Evolutionary conservation across 352 stramenopile genomes (phyloP).

Genomic region (Phytophthora sojae): DNA sequence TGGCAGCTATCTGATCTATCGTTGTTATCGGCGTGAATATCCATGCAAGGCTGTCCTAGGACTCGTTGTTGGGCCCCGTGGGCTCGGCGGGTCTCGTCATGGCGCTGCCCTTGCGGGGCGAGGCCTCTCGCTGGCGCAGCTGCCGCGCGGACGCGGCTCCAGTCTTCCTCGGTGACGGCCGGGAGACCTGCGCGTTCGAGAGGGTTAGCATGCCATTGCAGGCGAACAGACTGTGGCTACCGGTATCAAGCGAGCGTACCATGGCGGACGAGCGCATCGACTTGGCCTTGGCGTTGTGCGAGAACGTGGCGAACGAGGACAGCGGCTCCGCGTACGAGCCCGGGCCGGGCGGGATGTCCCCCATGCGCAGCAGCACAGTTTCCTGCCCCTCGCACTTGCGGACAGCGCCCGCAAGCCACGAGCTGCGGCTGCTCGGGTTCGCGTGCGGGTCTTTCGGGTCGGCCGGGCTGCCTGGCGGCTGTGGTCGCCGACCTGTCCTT

Average conservation of each 20-base stretch:
- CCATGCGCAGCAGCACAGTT: slow-evolving; percentile 77
- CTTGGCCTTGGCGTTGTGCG: slow-evolving; percentile 74
- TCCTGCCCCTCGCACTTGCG: slow-evolving; percentile 76
- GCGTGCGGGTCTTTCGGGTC: slow-evolving; percentile 73
- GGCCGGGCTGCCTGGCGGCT: slow-evolving; percentile 48
- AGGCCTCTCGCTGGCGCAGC: slow-evolving; percentile 11
- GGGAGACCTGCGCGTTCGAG: slow-evolving; percentile 22
- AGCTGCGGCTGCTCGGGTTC: slow-evolving; percentile 81
- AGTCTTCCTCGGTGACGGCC: slow-evolving; percentile 35
- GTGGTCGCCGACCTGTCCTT: slow-evolving; percentile 37
- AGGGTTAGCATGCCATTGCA: slow-evolving; percentile 15
- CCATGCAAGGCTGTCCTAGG: slow-evolving; percentile 2
- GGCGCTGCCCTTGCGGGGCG: slow-evolving; percentile 21
- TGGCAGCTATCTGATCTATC: slow-evolving; percentile 11
- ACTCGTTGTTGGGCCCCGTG: slow-evolving; percentile 18
- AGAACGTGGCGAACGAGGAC: slow-evolving; percentile 78
- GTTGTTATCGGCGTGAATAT: neutral
- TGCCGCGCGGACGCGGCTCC: slow-evolving; percentile 17
- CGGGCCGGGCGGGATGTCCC: slow-evolving; percentile 70
- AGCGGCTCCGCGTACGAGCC: slow-evolving; percentile 74
- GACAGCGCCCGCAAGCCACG: slow-evolving; percentile 83
- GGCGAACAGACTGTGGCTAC: slow-evolving; percentile 1
- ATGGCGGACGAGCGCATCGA: slow-evolving; percentile 21
- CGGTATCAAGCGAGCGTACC: slow-evolving; percentile 18
- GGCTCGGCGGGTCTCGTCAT: slow-evolving; percentile 27